These are phyloP conservation scores for Cocos nucifera DNA, from an alignment of 176 grass and related monocot genomes.

Conservation along the genomic window DNA sequence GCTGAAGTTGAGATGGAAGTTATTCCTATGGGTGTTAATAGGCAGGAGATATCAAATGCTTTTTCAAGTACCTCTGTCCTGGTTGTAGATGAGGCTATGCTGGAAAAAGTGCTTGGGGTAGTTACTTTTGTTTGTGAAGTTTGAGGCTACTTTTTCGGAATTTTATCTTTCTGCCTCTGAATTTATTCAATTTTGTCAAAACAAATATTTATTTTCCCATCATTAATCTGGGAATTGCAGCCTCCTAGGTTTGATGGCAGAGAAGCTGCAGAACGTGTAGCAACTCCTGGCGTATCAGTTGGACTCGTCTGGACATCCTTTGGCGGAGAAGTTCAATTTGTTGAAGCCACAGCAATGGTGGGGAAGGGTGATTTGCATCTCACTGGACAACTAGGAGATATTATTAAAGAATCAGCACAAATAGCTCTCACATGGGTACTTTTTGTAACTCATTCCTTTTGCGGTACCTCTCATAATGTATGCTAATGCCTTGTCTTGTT, in stretches of 20 bases:
- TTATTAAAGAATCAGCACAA: slow-evolving; percentile 98
- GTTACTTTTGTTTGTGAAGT: slow-evolving; percentile 8
- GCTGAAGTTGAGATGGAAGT: slow-evolving; percentile 98
- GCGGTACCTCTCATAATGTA: too few species aligned
- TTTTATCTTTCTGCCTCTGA: background rate
- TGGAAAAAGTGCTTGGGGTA: slow-evolving; percentile 99
- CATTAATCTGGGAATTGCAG: slow-evolving; percentile 30
- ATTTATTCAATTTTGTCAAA: background rate
- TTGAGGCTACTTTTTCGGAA: background rate
- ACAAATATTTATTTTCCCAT: slow-evolving; percentile 8
- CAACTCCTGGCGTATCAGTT: slow-evolving; percentile 75
- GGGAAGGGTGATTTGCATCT: slow-evolving; percentile 97
- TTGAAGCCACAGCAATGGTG: slow-evolving; percentile 86
- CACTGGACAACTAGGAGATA: slow-evolving; percentile 96
- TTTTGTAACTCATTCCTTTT: background rate
- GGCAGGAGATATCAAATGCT: slow-evolving; percentile 71
- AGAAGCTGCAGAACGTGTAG: slow-evolving; percentile 80
- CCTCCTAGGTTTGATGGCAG: slow-evolving; percentile 85
- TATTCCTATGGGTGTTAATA: slow-evolving; percentile 65
- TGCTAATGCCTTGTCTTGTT: too few species aligned
- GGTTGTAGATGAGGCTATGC: slow-evolving; percentile 71
- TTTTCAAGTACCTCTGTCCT: slow-evolving; percentile 53
- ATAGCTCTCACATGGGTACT: slow-evolving; percentile 95
- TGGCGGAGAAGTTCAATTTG: slow-evolving; percentile 94
- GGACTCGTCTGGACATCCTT: slow-evolving; percentile 94